These are phyloP conservation scores for Spatholobus suberectus DNA, from an alignment of 306 rosid genomes.

Conservation along the genomic window DNA sequence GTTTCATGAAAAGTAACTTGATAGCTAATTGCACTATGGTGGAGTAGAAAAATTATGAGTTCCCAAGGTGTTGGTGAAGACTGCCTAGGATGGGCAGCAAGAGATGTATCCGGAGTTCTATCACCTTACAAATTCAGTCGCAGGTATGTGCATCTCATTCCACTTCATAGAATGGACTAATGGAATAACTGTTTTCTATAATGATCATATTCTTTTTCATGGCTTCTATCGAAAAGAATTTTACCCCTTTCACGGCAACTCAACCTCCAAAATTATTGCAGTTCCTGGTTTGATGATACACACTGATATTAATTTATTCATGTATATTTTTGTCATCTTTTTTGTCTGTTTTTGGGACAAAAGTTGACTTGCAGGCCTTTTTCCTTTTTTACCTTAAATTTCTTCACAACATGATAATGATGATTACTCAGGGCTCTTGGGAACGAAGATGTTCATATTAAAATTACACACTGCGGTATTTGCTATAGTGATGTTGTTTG, in stretches of 20 bases:
- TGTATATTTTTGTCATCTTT: neutral
- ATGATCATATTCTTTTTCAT: neutral
- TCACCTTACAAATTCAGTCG: constrained; percentile 79
- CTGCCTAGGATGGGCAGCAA: constrained; percentile 87
- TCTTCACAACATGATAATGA: constrained; percentile 29
- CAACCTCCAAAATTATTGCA: neutral
- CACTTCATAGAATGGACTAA: neutral
- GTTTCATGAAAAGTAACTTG: constrained; percentile 25
- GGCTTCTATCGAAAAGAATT: too few species aligned
- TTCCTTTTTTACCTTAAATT: neutral
- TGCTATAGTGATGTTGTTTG: constrained; percentile 78
- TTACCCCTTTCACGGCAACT: neutral
- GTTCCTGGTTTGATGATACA: constrained; percentile 16
- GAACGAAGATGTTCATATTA: constrained; percentile 64
- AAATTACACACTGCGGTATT: constrained; percentile 78
- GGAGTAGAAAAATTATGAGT: constrained; percentile 49
- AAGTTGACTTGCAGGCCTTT: neutral
- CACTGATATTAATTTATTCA: neutral
- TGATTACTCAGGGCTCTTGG: constrained; percentile 63
- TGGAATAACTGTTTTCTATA: neutral
- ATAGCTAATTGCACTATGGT: constrained; percentile 8
- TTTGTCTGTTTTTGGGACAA: neutral
- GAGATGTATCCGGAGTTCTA: constrained; percentile 72
- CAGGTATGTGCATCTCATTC: constrained; percentile 48
- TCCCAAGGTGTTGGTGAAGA: constrained; percentile 48